Evolutionary conservation across 306 rosid genomes (phyloP), one percentile per base, ranked within the genome.

Genomic region (Cicer bijugum): DNA sequence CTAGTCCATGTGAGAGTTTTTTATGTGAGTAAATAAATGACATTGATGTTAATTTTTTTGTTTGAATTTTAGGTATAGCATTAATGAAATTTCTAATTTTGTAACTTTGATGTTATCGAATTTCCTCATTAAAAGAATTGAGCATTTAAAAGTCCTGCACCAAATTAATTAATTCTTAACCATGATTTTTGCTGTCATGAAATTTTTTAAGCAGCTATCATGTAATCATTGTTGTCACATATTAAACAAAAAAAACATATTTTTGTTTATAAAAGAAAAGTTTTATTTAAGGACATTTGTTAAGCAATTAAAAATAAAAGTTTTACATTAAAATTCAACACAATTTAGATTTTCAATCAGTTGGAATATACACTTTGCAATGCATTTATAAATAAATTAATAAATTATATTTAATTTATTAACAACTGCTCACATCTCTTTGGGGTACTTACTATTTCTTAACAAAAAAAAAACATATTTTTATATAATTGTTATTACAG

Each of bases 1-100:
- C 48, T 45, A 62, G 73, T 69, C 71, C 84, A 69, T 64, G 74
- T 57, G 82, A 71, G 67, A 46, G 69, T 65, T 79, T 77, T 59
- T 71, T 35, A 63, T 64, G 72, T 43, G 37, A 63, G 61, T 79
- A 59, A 79, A 59, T 74, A 60, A 58, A 72, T 59, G 43, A 17
- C 20, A 23, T 61, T 68, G 67, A 60, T 19, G 23, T 52, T 7
- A n/a, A 1, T 4, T n/a, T 50, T 50, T 8, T 57, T 2, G 2
- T 79, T 20, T 40, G 58, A 60, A 12, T 14, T 46, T 19, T 63
- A 57, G 23, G 74, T 28, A 9, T 53, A 3, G 6, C 51, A 56
- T 66, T 67, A 23, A 72, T 57, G 72, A 45, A 59, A 38, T 38
- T 74, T 50, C 57, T n/a, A 40, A 59, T 39, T 74, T 73, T 80